A percentile compares a stretch with the other conserved stretches of the same genome.
These are phyloP conservation scores for Ogataea henricii DNA, from an alignment of 805 yeast species.

Conservation along the genomic window DNA sequence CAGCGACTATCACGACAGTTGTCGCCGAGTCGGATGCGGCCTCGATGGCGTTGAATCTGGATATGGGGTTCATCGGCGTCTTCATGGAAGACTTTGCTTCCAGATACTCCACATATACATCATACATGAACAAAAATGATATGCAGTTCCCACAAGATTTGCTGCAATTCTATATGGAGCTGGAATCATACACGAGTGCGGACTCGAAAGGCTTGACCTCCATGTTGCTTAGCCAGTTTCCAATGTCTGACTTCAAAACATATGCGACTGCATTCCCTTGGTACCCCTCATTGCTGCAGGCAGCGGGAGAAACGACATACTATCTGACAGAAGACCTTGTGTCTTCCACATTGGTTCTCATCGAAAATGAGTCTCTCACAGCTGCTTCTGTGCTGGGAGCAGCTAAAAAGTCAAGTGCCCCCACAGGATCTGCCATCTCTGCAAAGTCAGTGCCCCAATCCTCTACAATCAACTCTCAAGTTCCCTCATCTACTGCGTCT, in stretches of 20 bases:
- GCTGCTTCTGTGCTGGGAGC: constrained; percentile 4
- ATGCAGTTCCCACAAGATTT: constrained; percentile 32
- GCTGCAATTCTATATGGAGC: constrained; percentile 30
- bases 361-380: constrained; percentile 2
- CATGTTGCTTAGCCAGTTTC: constrained; percentile 31
- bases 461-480: too few relatives aligned
- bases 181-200: constrained; percentile 19
- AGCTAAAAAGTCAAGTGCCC: background rate
- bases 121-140: constrained; percentile 35
- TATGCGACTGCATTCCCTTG: constrained; percentile 37
- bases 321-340: constrained; percentile 33
- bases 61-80: constrained; percentile 33
- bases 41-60: constrained; percentile 35
- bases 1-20: constrained; percentile 23
- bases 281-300: constrained; percentile 31
- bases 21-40: constrained; percentile 29
- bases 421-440: too few relatives aligned
- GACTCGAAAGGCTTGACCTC: constrained; percentile 27
- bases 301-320: constrained; percentile 28
- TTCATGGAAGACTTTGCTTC: constrained; percentile 36
- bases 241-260: constrained; percentile 36
- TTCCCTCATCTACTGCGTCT: background rate
- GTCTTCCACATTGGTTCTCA: constrained; percentile 21
- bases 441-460: too few relatives aligned
- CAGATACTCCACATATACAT: constrained; percentile 33